Evolutionary conservation across 352 stramenopile genomes (phyloP), one percentile per base, ranked within the genome.

Genomic region (Phytophthora lateralis): DNA sequence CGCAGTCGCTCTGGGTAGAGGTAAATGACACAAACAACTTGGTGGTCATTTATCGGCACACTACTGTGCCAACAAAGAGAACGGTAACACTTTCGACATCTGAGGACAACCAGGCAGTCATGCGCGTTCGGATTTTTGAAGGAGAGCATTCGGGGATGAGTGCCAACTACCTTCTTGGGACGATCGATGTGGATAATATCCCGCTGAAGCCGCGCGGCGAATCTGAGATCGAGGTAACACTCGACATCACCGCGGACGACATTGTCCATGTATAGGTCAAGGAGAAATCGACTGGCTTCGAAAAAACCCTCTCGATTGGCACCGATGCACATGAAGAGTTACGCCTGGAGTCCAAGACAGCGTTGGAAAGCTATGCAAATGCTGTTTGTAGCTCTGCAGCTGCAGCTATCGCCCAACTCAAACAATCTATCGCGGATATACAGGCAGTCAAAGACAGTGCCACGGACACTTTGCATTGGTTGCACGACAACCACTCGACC

Each of bases 41-140:
- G 21, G 21, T 24, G 21, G 21, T 24, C 21, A 24, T 24, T 24
- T 24, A 24, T 24, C 21, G 21, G 21, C 21, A 24, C 21, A 24
- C 21, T 3, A 43, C 41, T 4, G 21, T 60, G 9, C 39, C 52
- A 14, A 44, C 41, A 3, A 60, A 39, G 41, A 60, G 43, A 32
- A 44, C 39, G 11, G 27, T 27, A 12, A 52, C 27, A 4, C 45
- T 60, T 37, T 44, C 52, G 29, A 52, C 17, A 11, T 35, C 27
- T 34, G 17, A 24, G 14, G 41, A 52, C 9, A 52, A 44, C 18
- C 51, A 59, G 39, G 32, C 51, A 1, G 18, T 24, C 29, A 17
- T 55, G 26, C 21, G 15, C 7, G 39, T 44, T 26, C 21, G 43
- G 27, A 1, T 60, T 9, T 45, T 51, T 8, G 29, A 60, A 24